phyloP scores from a whole-genome alignment of 768 basidiomycete species.

The Phanerochaete sordida region DNA sequence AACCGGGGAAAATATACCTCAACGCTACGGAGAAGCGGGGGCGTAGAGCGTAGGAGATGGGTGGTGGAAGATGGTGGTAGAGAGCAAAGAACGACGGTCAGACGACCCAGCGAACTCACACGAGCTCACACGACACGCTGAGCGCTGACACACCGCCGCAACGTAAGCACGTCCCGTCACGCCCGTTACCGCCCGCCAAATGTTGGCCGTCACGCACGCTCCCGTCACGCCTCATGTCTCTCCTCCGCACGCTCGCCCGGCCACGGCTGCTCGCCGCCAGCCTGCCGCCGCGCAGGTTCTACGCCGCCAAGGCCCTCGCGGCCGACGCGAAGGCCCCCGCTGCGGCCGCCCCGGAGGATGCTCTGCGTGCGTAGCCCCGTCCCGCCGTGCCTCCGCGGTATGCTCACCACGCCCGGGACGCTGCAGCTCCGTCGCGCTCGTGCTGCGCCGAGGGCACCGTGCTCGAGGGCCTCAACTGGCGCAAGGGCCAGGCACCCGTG shows the following conservation, averaged over 20 bases:
- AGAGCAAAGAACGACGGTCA: too few relatives aligned
- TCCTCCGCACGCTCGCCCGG: slow-evolving; percentile 21
- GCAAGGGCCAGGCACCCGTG: slow-evolving; percentile 78
- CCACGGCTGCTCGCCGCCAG: slow-evolving; percentile 19
- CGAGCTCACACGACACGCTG: neutral
- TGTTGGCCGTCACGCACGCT: slow-evolving; percentile 8
- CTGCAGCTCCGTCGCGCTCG: slow-evolving; percentile 35
- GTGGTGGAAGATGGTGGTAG: too few relatives aligned
- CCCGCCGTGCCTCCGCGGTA: neutral
- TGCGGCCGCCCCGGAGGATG: neutral
- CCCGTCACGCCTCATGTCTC: slow-evolving; percentile 22
- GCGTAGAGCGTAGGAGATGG: too few relatives aligned
- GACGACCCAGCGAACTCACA: too few relatives aligned
- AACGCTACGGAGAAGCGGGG: too few relatives aligned
- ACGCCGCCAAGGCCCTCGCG: slow-evolving; percentile 14
- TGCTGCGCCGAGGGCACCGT: slow-evolving; percentile 72
- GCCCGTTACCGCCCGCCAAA: neutral
- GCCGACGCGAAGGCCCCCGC: neutral
- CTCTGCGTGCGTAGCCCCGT: neutral
- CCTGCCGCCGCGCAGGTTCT: slow-evolving; percentile 19
- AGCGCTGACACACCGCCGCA: neutral
- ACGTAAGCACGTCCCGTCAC: neutral
- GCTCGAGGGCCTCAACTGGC: slow-evolving; percentile 75
- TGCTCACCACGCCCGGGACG: neutral
- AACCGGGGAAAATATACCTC: too few relatives aligned